Conservation (phyloP, 2,329 filamentous ascomycete species). For the Incumbomyces lentus region DNA sequence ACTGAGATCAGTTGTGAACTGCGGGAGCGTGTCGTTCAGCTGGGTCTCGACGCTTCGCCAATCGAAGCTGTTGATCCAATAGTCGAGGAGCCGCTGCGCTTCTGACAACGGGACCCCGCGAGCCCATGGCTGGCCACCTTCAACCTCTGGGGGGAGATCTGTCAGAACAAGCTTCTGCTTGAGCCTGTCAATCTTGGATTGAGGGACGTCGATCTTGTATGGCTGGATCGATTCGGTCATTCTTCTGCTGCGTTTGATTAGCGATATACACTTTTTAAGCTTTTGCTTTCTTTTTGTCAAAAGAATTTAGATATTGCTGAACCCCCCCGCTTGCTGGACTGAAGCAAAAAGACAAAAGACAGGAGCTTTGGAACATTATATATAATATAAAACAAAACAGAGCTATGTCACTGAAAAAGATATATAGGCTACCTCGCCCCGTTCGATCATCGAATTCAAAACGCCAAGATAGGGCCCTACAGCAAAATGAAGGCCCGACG, state of each 20-base stretch:
- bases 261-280: too few relatives aligned
- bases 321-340: too few relatives aligned
- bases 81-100: conserved; percentile 47
- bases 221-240: conserved; percentile 15
- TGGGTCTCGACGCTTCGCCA: conserved; percentile 51
- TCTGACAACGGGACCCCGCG: conserved; percentile 51
- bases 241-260: background rate
- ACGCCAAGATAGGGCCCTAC: too few relatives aligned
- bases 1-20: conserved; percentile 38
- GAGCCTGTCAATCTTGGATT: conserved; percentile 42
- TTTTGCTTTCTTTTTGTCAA: too few relatives aligned
- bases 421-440: too few relatives aligned
- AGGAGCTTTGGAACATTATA: too few relatives aligned
- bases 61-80: conserved; percentile 49
- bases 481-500: too few relatives aligned
- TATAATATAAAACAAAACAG: too few relatives aligned
- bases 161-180: conserved; percentile 44
- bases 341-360: too few relatives aligned
- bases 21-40: conserved; percentile 53
- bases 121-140: conserved; percentile 39
- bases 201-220: conserved; percentile 42
- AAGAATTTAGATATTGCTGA: too few relatives aligned
- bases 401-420: too few relatives aligned
- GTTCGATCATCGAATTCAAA: too few relatives aligned
- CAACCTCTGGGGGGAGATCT: conserved; percentile 44